Base-by-base conservation (phyloP, 257 asterid species). In the Solanum tacnaense region DNA sequence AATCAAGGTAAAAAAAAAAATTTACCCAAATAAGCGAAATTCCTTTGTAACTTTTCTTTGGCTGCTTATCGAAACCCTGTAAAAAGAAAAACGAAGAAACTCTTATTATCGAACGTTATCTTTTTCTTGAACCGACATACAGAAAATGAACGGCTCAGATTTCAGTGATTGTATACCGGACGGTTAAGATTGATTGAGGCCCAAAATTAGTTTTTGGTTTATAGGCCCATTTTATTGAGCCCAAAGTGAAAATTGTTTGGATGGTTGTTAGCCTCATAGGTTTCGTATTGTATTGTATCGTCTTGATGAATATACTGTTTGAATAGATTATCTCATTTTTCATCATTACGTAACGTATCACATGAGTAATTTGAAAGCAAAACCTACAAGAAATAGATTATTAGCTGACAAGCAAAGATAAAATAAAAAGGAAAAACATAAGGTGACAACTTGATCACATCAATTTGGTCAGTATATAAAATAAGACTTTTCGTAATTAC, bases 21-120 rank as follows among this genome's bases (percentile, higher is more conserved):
- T 10, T 78, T 84, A 89, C 91, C 89, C 56, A 2, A 32, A 32
- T 27, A 39, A 32, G 83, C 9, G 31, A 60, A 65, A 41, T 83
- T 65, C 86, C 11, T 76, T 39, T 2, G 23, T 1, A 76, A 76
- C 35, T 3, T 23, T 41, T 27, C 39, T 8, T 6, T 44, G 39
- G 85, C 85, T 79, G 67, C 85, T 44, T 13, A 9, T 44, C 23
- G 84, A 79, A 79, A 44, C 85, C 84, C 85, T 79, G 38, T 38
- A 78, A 75, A 74, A 78, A 25, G 52, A 20, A 2, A 6, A 20
- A 58, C 67, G 67, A 13, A 18, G 23, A 15, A 6, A 12, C 15
- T 7, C 8, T 13, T 16, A 27, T 2, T 8, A 16, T 79, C 23
- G 9, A 27, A 34, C 13, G 62, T 41, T 78, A 78, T 78, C 67